Base-by-base conservation (phyloP, 2,329 filamentous ascomycete species). In the Neoarthrinium moseri region DNA sequence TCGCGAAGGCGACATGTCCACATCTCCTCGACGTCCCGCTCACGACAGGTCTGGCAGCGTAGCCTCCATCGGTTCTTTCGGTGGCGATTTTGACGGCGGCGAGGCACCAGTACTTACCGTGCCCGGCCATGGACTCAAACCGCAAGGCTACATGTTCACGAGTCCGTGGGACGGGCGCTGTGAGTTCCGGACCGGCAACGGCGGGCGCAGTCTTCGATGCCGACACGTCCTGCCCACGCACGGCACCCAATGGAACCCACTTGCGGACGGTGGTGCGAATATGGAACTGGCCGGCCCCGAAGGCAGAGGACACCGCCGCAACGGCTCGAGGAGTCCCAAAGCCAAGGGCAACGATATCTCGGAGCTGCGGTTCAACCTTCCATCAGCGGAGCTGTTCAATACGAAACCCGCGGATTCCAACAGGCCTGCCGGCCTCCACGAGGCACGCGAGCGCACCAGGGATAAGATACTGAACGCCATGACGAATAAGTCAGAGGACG, bases 281-380 rank as follows among this genome's bases (percentile, higher is more conserved):
- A 7, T 11, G 7, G 29, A 67, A 65, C 29, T 60, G 52, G 13
- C 50, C 64, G 3, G 58, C 55, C n/a, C n/a, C n/a, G 2, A 54
- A 59, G 17, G 47, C 61, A 22, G 51, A 56, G 17, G 50, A 57
- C 4, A 59, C 53, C 36, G 56, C 57, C 45, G 72, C 49, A 57
- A 71, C 76, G 15, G 49, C 15, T 36, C 30, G 4, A 17, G 38
- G 7, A 45, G 42, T 21, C 32, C 40, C 10, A 56, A 52, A n/a
- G 22, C 45, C 11, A 53, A 48, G 8, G 38, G 47, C 17, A 54
- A 56, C 17, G 68, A 72, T 1, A 80, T 95, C 21, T 95, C 89
- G 64, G 92, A 96, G 65, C 72, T 97, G 48, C 83, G 91, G 15
- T 96, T 96, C 74, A 96, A 95, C 62, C 78, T 96, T 0, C 91